Conservation (phyloP, 192 early-diverging fungal genomes). For the Coemansia sp. region DNA sequence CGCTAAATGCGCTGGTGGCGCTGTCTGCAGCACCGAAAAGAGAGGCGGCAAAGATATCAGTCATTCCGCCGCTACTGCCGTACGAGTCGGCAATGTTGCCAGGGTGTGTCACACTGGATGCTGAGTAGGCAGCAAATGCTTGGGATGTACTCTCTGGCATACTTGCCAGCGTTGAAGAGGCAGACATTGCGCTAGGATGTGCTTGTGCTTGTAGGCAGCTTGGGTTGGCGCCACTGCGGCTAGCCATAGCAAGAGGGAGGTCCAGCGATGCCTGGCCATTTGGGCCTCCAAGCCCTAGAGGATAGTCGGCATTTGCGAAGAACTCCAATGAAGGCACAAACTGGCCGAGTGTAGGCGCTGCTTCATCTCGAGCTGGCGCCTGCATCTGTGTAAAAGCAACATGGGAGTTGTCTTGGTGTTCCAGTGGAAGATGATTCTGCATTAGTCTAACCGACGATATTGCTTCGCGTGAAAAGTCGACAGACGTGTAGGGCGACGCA, state of each 20-base stretch:
- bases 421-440: neutral
- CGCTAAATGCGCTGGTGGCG: neutral
- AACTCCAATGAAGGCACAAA: constrained; percentile 52
- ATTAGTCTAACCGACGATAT: neutral
- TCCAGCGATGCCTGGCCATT: constrained; percentile 42
- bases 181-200: neutral
- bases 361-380: neutral
- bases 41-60: neutral
- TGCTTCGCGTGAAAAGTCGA: constrained; percentile 12
- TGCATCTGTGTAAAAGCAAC: neutral
- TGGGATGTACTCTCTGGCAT: neutral
- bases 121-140: neutral
- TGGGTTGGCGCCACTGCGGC: neutral
- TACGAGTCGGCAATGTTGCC: neutral
- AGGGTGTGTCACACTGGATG: neutral
- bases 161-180: neutral
- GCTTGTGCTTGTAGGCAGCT: neutral
- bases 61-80: neutral
- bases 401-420: neutral
- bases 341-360: constrained; percentile 20
- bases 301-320: constrained; percentile 51
- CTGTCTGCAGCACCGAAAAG: neutral
- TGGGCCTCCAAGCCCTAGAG: constrained; percentile 43
- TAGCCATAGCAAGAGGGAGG: constrained; percentile 16
- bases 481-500: constrained; percentile 39